A percentile compares a stretch with the other conserved stretches of the same genome.
These are phyloP conservation scores for Tuber umbilicatum DNA, from an alignment of 495 filamentous ascomycete species.

Conservation along the genomic window DNA sequence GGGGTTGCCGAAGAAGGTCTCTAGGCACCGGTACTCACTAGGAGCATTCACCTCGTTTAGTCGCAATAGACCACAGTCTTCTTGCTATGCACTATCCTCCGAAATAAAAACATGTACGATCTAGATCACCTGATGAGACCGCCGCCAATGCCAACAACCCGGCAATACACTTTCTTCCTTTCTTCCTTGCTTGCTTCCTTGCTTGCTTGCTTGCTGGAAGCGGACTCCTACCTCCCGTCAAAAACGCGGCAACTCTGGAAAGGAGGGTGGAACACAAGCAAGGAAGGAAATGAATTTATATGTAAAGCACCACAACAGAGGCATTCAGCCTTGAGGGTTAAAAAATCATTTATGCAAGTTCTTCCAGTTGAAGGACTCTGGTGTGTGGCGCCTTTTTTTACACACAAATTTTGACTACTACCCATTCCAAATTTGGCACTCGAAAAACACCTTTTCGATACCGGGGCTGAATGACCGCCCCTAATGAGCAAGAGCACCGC, in stretches of 20 bases:
- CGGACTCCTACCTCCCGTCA: background rate
- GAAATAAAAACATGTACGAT: background rate
- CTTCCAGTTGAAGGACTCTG: no score
- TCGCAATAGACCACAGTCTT: background rate
- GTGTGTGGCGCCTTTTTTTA: no score
- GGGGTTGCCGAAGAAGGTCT: background rate
- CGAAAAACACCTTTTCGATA: no score
- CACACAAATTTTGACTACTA: no score
- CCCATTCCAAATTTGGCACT: no score
- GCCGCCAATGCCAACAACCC: background rate
- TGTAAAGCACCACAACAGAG: background rate
- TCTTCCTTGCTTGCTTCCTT: no score
- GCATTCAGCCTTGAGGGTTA: no score
- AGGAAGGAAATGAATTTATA: background rate
- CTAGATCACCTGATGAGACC: background rate
- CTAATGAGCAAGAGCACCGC: background rate
- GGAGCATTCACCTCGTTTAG: background rate
- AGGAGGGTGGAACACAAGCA: background rate
- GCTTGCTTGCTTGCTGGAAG: background rate
- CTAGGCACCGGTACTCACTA: background rate
- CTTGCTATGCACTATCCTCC: background rate
- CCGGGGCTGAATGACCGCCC: no score
- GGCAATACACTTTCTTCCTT: background rate
- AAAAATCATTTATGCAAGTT: no score
- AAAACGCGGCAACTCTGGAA: background rate